Evolutionary conservation across 495 filamentous ascomycete species (phyloP).

Genomic region (Penicillium silybi): DNA sequence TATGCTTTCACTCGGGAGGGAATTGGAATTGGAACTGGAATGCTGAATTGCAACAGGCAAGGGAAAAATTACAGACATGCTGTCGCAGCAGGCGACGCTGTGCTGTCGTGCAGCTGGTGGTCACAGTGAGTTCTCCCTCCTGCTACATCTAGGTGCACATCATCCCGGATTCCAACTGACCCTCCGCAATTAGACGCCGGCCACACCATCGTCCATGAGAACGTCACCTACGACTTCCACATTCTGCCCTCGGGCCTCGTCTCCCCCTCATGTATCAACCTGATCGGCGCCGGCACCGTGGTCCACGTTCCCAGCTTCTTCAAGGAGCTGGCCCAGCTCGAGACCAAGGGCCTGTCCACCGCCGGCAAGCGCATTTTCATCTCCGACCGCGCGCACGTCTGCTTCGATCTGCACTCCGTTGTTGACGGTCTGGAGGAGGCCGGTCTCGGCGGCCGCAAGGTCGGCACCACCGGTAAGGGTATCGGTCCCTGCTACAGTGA

Average conservation of each 20-base stretch:
- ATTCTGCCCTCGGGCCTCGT: conserved; percentile 70
- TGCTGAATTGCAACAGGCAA: conserved; percentile 42
- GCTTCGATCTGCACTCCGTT: conserved; percentile 76
- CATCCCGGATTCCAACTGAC: conserved; percentile 1
- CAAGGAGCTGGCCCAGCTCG: conserved; percentile 69
- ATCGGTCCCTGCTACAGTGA: conserved; percentile 81
- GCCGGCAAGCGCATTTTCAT: conserved; percentile 68
- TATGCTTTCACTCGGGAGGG: conserved; percentile 8
- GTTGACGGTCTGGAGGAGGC: conserved; percentile 81
- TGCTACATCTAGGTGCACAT: background rate
- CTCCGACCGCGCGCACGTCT: conserved; percentile 76
- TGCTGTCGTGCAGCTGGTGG: conserved; percentile 63
- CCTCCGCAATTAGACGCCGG: conserved; percentile 36
- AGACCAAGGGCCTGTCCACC: conserved; percentile 66
- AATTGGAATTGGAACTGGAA: background rate
- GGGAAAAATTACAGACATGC: conserved; percentile 68
- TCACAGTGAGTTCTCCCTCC: conserved; percentile 50
- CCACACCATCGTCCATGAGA: conserved; percentile 59
- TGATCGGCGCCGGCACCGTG: conserved; percentile 83
- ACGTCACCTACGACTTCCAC: conserved; percentile 67
- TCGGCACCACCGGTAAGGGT: conserved; percentile 57
- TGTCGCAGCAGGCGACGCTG: conserved; percentile 54
- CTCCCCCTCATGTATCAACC: conserved; percentile 70
- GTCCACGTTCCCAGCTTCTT: conserved; percentile 86
- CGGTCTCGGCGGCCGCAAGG: conserved; percentile 62